Evolutionary conservation across 805 yeast genomes (phyloP).

Genomic region (Komagataella pseudopastoris): DNA sequence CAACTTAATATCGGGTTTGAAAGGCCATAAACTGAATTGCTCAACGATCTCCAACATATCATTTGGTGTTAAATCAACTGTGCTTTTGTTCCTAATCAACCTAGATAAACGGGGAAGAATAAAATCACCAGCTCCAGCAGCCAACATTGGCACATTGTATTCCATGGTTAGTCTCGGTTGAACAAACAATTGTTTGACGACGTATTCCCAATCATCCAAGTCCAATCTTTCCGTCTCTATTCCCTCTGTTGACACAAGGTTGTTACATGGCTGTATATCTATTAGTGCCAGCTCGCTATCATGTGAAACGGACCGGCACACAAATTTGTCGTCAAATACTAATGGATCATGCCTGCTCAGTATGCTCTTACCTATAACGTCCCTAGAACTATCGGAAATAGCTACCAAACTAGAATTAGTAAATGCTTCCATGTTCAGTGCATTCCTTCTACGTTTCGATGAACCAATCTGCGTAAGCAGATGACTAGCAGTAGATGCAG

Average conservation of each 20-base stretch:
- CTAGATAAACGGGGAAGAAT: conserved; percentile 19
- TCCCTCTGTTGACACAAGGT: not conserved
- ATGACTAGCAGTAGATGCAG: conserved; percentile 46
- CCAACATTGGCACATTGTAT: conserved; percentile 40
- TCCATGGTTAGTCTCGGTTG: conserved; percentile 25
- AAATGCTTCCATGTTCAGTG: conserved; percentile 52
- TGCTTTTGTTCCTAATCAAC: conserved; percentile 27
- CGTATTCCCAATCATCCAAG: conserved; percentile 50
- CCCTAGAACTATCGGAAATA: conserved; percentile 9
- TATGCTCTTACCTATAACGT: not conserved
- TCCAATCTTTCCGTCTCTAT: not conserved
- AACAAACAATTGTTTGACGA: conserved; percentile 47
- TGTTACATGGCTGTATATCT: not conserved
- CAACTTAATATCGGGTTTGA: conserved; percentile 44
- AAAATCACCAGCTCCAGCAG: conserved; percentile 70
- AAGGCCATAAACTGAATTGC: conserved; percentile 67
- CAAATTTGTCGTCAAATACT: not conserved
- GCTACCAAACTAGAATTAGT: conserved; percentile 50
- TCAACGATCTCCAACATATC: conserved; percentile 42
- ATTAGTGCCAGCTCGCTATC: not conserved
- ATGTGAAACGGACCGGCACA: not conserved
- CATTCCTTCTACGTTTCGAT: conserved; percentile 40
- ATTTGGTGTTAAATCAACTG: conserved; percentile 33
- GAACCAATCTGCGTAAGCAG: conserved; percentile 43
- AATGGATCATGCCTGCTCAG: not conserved